Evolutionary conservation across 2,329 filamentous ascomycete genomes (phyloP), one percentile per base, ranked within the genome.

Genomic region (Huntiella savannae): DNA sequence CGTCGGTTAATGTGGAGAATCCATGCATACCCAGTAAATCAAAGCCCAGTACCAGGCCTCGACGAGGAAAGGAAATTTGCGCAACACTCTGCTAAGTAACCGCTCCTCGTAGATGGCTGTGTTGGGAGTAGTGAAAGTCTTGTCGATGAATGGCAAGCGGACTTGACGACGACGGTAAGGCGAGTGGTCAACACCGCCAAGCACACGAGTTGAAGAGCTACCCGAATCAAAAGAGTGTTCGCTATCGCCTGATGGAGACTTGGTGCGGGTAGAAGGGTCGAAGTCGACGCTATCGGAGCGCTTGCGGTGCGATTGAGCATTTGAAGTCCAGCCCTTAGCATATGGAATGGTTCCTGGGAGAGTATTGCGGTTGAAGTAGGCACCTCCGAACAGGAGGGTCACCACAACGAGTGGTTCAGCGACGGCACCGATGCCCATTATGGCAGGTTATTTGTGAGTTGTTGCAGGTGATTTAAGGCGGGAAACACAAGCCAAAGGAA

Each of bases 11-110:
- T 33, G 13, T 16, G 6, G 4, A 4, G 34, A 37, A n/a, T 22
- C 42, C 12, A n/a, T 46, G 56, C 70, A 54, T 68, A 82, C 79
- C 78, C 79, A 84, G 62, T 84, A 84, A 43, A 84, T 77, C 51
- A 82, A 62, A 2, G 75, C 73, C 79, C 79, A 84, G 54, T 84
- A 84, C 78, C 79, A 84, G 36, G 73, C 77, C 59, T 85, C 81
- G 1, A 77, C 75, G 22, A 84, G 59, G 56, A 85, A 85, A 0
- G 81, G 80, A 52, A 82, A 74, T 55, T 73, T 77, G 48, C 67
- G 67, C 11, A 84, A 66, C 33, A 84, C 53, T 4, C 78, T 67
- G 56, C 75, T 80, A 43, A 81, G 62, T 10, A 78, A 60, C 40
- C 72, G 69, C 50, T 72, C 67, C 52, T 69, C 66, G 55, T 77